Percentiles rank a stretch among this genome's conserved stretches.
Evolutionary conservation across 1,139 yeast genomes (phyloP).

Genomic region (Insectozyma bohioensis): DNA sequence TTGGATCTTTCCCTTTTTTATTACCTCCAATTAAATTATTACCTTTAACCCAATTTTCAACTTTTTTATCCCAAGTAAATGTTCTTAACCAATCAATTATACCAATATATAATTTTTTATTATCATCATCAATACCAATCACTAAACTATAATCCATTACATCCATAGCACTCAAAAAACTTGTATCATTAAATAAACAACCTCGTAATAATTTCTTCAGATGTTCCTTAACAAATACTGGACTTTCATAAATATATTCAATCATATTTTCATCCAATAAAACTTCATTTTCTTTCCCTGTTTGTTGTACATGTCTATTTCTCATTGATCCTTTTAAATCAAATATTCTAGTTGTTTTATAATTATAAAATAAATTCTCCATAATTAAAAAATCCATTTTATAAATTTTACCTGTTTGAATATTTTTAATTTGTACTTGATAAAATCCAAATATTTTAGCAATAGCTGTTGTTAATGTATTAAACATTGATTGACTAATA

Average conservation of each 20-base stretch:
- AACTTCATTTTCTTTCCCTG: conserved; percentile 94
- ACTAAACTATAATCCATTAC: conserved; percentile 98
- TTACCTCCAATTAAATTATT: conserved; percentile 73
- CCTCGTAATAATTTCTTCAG: conserved; percentile 84
- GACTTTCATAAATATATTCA: conserved; percentile 94
- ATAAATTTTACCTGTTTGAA: conserved; percentile 70
- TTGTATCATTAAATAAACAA: conserved; percentile 91
- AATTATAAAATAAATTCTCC: conserved; percentile 91
- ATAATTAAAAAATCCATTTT: conserved; percentile 91
- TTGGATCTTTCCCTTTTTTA: conserved; percentile 89
- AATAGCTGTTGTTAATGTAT: conserved; percentile 88
- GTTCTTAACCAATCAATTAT: conserved; percentile 95
- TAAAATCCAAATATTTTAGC: conserved; percentile 96
- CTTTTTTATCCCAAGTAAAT: conserved; percentile 97
- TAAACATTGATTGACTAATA: conserved; percentile 92
- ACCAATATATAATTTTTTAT: conserved; percentile 77
- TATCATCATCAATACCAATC: conserved; percentile 75
- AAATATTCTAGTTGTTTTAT: conserved; percentile 81
- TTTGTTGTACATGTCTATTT: conserved; percentile 93
- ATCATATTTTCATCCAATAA: conserved; percentile 96
- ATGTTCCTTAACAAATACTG: conserved; percentile 90
- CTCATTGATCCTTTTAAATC: conserved; percentile 98
- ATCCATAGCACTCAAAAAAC: conserved; percentile 93
- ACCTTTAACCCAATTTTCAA: conserved; percentile 98
- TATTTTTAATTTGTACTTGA: conserved; percentile 84